Evolutionary conservation across 345 rosid species (phyloP), one percentile per base, ranked within the genome.

Genomic region (Streptanthus diversifolius): DNA sequence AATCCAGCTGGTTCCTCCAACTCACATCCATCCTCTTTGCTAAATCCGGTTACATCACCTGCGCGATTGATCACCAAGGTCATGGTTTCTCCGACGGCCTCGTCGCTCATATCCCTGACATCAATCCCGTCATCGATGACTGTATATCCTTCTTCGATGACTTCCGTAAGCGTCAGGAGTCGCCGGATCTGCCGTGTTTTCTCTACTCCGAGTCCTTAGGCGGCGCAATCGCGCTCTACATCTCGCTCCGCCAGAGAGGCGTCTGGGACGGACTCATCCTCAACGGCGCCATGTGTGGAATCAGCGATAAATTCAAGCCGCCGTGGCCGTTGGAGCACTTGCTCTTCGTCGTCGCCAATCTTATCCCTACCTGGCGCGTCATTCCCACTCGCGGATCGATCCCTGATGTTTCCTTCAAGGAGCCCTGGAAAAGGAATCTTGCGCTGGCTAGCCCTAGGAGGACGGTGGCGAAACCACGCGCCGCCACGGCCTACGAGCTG

Each of bases 211-310:
- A 95, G 69, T 95, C 99, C 3, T 77, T 95, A 0, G 99, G 99
- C 5, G 97, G 99, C 3, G 98, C 99, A 0, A 95, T 95, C 35
- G 77, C 98, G 4, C 78, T 95, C 17, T 95, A 86, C 80, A 69
- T 95, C 72, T 70, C 97, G 48, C 90, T 95, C 36, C 83, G 88
- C 1, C 88, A 90, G 81, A 84, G 62, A 51, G 85, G 87, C 44
- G 80, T 66, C 35, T 95, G 98, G 99, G 83, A 83, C 47, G 99
- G 98, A 11, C 73, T 95, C 68, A 57, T 95, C 66, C 81, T 95
- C 6, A 95, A 85, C 63, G 98, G 97, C 1, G 99, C 98, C 10
- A 95, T 95, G 98, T 95, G 98, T n/a, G 99, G 98, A 52, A 91
- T 95, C 68, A 91, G 97, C 71, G 81, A 54, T 13, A 95, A 87